Base-by-base conservation (phyloP, 2,329 filamentous ascomycete genomes). In the Apiospora arundinis region DNA sequence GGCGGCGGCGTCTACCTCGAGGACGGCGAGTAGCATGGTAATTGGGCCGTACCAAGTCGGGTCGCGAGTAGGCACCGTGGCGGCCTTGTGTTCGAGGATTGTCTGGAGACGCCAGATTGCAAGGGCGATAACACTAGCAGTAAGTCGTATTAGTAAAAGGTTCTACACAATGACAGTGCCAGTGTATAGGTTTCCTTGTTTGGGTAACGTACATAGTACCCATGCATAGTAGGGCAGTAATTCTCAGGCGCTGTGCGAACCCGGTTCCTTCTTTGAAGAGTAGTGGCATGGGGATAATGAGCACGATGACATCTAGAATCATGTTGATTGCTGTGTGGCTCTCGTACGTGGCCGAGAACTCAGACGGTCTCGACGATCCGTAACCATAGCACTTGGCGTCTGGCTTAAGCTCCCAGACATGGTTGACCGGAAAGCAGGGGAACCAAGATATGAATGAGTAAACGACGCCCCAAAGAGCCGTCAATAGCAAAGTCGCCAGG, bases 261-360 rank as follows among this genome's bases (percentile, higher is more conserved):
- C 70, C 73, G 1, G 74, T 72, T n/a, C 75, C 71, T 8, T 73
- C 71, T 42, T 77, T 71, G 72, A 79, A 80, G 23, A 79, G 78
- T 2, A 83, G 73, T 2, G 78, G 80, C 11, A 82, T 69, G 1
- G 81, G 80, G 5, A 82, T 74, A 8, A 74, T 68, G 18, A 83
- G 75, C 1, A 82, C 79, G 5, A 80, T 46, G 2, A 78, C 49
- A 66, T 82, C 81, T 16, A 83, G 76, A 1, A 74, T 48, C 76
- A 82, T 78, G 70, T 82, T 83, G 49, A 78, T 68, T 2, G 76
- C 76, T 0, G 79, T 76, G 66, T 83, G 81, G 70, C 76, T 79
- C 68, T 78, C 74, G 70, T 78, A 82, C 1, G 79, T 81, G 1
- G 76, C 77, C 42, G 77, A 74, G 70, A 83, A 80, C 0, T 73